These are phyloP conservation scores for Canna indica DNA, from an alignment of 176 grass and related monocot genomes.

Conservation along the genomic window DNA sequence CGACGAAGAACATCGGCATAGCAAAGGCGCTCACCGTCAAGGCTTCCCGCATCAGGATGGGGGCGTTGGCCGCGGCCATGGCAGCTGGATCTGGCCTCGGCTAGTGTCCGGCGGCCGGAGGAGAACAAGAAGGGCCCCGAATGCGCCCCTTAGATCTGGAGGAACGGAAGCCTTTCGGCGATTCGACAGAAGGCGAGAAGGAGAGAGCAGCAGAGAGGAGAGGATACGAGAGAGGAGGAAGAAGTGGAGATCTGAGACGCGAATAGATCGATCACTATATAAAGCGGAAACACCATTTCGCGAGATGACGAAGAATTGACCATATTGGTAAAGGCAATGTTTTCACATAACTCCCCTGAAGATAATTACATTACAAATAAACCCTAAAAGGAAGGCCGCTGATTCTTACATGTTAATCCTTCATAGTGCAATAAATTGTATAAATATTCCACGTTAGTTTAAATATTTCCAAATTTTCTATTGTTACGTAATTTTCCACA, in stretches of 20 bases:
- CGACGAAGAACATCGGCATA: neutral
- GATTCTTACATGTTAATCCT: too few species aligned
- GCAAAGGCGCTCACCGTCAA: constrained; percentile 49
- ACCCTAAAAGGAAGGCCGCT: too few species aligned
- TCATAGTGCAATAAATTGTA: too few species aligned
- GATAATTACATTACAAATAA: neutral
- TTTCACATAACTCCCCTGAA: neutral
- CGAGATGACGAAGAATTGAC: too few species aligned
- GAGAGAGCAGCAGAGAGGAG: neutral
- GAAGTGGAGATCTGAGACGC: neutral
- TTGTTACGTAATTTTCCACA: too few species aligned
- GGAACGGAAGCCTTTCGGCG: neutral
- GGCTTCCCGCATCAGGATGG: constrained; percentile 87
- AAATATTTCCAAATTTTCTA: too few species aligned
- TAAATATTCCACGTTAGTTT: too few species aligned
- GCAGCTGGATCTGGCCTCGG: constrained; percentile 19
- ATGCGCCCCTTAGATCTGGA: neutral
- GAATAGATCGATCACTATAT: neutral
- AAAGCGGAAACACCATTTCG: neutral
- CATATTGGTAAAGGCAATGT: neutral
- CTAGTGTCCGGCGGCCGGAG: constrained; percentile 1
- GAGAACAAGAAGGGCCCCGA: neutral
- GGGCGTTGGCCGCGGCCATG: constrained; percentile 95
- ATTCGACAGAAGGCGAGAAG: neutral
- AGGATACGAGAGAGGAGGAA: neutral